Percentiles rank a stretch among this genome's conserved stretches.
Conservation (phyloP, 768 basidiomycete species). For the Tricholoma sp. region DNA sequence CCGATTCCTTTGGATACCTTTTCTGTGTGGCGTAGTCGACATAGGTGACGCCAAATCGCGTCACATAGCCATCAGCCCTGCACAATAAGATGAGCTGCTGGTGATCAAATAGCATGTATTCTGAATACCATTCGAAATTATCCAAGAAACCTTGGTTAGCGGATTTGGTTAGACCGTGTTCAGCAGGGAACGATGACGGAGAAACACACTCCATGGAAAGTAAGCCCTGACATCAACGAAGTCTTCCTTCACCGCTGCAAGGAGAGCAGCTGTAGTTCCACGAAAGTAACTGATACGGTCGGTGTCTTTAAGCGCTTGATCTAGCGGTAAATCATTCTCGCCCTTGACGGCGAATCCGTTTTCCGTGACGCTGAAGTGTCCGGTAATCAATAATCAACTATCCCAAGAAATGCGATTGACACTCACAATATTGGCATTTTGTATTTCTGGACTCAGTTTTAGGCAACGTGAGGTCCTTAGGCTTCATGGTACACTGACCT, state of each 20-base stretch:
- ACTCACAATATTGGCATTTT: slow-evolving; percentile 36
- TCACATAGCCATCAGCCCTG: slow-evolving; percentile 49
- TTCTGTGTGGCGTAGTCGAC: slow-evolving; percentile 53
- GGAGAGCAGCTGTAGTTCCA: slow-evolving; percentile 49
- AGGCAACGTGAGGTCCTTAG: background rate
- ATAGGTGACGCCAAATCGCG: slow-evolving; percentile 54
- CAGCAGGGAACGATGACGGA: background rate
- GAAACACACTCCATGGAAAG: slow-evolving; percentile 60
- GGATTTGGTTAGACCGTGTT: background rate
- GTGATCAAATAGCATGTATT: background rate
- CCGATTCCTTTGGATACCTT: slow-evolving; percentile 47
- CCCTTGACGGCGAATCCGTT: slow-evolving; percentile 69
- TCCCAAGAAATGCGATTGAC: background rate
- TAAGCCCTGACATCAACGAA: slow-evolving; percentile 58
- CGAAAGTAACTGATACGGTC: slow-evolving; percentile 66
- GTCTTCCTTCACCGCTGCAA: slow-evolving; percentile 56
- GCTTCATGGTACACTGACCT: slow-evolving; percentile 31
- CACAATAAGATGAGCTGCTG: background rate
- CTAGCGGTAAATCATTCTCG: slow-evolving; percentile 48
- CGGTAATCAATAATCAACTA: slow-evolving; percentile 1
- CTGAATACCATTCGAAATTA: slow-evolving; percentile 66
- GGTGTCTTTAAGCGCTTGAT: slow-evolving; percentile 49
- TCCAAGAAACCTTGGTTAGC: slow-evolving; percentile 54
- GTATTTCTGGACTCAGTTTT: slow-evolving; percentile 29
- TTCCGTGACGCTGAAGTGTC: slow-evolving; percentile 55